Base-by-base conservation (phyloP, 2,329 filamentous ascomycete species). In the Epichloe bromicola region DNA sequence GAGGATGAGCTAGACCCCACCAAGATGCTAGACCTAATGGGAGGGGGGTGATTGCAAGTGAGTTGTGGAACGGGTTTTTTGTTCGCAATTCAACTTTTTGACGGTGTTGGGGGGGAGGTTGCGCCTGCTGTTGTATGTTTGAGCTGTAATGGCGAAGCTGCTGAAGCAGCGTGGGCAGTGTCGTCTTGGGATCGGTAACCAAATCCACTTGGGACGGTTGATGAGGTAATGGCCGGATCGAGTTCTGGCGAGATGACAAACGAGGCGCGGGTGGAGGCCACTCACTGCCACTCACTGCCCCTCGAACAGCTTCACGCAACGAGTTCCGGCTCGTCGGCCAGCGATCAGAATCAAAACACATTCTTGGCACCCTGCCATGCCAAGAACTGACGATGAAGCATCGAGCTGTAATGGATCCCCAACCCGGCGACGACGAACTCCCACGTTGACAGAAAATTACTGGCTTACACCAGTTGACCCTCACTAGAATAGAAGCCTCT, bases 1-100 rank as follows among this genome's bases (percentile, higher is more conserved):
- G 39, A 61, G 58, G 61, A 63, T 61, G 59, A 69, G 64, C 61
- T 67, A 56, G 62, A 67, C 66, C 67, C 64, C 43, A 45, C 51
- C 43, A 43, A 47, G 43, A 47, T 47, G 30, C 8, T 30, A 11
- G 26, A 50, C 46, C 17, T 17, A 17, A 34, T 34, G 42, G 19
- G 19, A 40, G 39, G 33, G 40, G 15, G 5, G 1, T 15, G 12
- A 38, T 41, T 26, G 48, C 14, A 50, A 33, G 17, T n/a, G 37
- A 36, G 26, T 46, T n/a, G 47, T 45, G 15, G 15, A 37, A 38
- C 2, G 19, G 7, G 10, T 17, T 30, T 30, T 4, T 26, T 34
- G 20, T 23, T 20, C 14, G 37, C 26, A 11, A 30, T 20, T 44
- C 40, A 3, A 41, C 15, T 3, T 4, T 26, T 15, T 15, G 38